Percentiles rank a stretch among this genome's conserved stretches.
These are phyloP conservation scores for Termitomyces heimii DNA, from an alignment of 768 basidiomycete species.

Conservation along the genomic window DNA sequence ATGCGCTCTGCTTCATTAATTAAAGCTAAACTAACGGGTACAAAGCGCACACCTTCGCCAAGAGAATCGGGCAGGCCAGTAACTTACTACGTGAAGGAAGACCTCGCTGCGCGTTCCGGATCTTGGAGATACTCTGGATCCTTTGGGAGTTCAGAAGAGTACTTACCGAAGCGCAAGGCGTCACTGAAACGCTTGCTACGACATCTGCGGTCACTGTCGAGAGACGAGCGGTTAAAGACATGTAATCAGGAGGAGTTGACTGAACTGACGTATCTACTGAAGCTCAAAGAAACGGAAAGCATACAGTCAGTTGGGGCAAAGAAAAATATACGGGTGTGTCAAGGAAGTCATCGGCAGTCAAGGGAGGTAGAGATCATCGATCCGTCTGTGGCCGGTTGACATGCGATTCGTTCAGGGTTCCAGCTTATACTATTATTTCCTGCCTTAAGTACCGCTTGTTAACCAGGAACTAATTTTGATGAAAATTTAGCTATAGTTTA, in stretches of 20 bases:
- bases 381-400: slow-evolving; percentile 4
- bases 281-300: slow-evolving; percentile 10
- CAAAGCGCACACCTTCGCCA: not conserved
- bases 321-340: slow-evolving; percentile 5
- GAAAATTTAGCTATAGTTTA: not conserved
- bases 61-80: not conserved
- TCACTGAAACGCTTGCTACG: slow-evolving; percentile 5
- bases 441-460: not conserved
- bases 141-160: not conserved
- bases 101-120: not conserved
- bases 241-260: not conserved
- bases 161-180: slow-evolving; percentile 2
- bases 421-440: not conserved
- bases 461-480: not conserved
- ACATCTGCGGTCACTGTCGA: slow-evolving; percentile 4
- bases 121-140: not conserved
- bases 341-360: slow-evolving; percentile 2
- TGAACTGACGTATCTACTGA: slow-evolving; percentile 5
- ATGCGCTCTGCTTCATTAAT: slow-evolving; percentile 6
- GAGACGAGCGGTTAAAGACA: not conserved
- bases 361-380: slow-evolving; percentile 12
- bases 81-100: not conserved
- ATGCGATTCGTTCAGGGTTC: not conserved
- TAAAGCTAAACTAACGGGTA: slow-evolving; percentile 1
- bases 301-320: slow-evolving; percentile 10